Percentiles rank a stretch among this genome's conserved stretches.
These are phyloP conservation scores for Rhizopus arrhizus DNA, from an alignment of 371 early-diverging fungal species.

Conservation along the genomic window DNA sequence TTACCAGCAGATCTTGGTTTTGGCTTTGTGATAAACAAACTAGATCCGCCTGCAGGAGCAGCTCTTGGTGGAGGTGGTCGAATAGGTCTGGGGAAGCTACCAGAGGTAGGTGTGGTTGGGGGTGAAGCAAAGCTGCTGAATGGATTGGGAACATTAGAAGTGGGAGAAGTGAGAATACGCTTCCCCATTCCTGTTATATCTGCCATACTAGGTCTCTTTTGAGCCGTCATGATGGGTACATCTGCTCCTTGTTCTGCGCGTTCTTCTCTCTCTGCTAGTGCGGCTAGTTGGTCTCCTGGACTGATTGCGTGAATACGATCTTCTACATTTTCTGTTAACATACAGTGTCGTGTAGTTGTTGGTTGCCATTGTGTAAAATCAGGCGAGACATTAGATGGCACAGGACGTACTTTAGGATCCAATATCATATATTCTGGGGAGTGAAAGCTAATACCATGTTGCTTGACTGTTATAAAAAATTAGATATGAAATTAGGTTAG, in stretches of 20 bases:
- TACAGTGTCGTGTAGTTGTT: constrained; percentile 14
- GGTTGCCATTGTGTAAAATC: constrained; percentile 13
- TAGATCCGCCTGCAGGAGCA: constrained; percentile 9
- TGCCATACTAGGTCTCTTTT: constrained; percentile 23
- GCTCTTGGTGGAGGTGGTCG: constrained; percentile 12
- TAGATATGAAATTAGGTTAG: not conserved
- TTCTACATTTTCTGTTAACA: not conserved
- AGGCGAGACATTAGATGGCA: constrained; percentile 8
- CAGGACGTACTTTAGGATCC: constrained; percentile 12
- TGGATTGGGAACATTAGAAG: constrained; percentile 6
- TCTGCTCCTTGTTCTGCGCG: constrained; percentile 15
- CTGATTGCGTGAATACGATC: constrained; percentile 9
- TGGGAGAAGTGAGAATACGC: constrained; percentile 15
- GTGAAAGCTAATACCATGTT: constrained; percentile 25
- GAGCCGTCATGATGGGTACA: constrained; percentile 13
- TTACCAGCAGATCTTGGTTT: constrained; percentile 12
- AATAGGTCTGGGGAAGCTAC: constrained; percentile 15
- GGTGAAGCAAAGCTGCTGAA: constrained; percentile 14
- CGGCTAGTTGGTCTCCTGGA: not conserved
- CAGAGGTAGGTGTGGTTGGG: constrained; percentile 4
- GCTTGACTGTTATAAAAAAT: constrained; percentile 10
- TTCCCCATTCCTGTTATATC: constrained; percentile 16
- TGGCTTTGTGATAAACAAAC: constrained; percentile 19
- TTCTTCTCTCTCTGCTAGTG: constrained; percentile 19
- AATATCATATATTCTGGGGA: constrained; percentile 21